Evolutionary conservation across 31 red algal genomes (phyloP).

Genomic region (Asparagopsis taxiformis): DNA sequence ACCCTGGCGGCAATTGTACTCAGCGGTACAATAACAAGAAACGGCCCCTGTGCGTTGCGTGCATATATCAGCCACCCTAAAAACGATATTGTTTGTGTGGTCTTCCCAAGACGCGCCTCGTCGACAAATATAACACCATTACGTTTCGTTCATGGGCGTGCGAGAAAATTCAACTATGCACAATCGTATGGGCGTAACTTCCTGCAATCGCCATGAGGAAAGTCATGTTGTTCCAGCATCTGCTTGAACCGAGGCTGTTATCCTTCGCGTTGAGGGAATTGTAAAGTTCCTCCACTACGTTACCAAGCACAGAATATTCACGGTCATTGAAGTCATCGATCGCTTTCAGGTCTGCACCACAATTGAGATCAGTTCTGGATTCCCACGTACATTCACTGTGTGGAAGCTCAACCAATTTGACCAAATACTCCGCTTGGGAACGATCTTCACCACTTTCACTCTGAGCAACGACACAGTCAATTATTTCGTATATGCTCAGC

Average conservation of each 20-base stretch:
- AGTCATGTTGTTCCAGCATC: conserved; percentile 75
- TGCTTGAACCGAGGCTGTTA: conserved; percentile 64
- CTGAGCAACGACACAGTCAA: conserved; percentile 83
- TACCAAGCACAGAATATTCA: conserved; percentile 48
- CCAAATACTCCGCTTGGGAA: conserved; percentile 72
- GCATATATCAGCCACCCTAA: conserved; percentile 84
- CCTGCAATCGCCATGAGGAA: conserved; percentile 76
- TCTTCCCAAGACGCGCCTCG: conserved; percentile 96
- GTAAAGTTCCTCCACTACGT: conserved; percentile 52
- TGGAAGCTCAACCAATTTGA: conserved; percentile 76
- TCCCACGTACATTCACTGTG: conserved; percentile 92
- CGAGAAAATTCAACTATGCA: conserved; percentile 82
- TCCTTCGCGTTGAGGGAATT: conserved; percentile 86
- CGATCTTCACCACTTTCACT: conserved; percentile 39
- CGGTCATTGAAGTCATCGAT: conserved; percentile 86
- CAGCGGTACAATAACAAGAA: conserved; percentile 95
- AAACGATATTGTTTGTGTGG: conserved; percentile 88
- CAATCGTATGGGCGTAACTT: conserved; percentile 88
- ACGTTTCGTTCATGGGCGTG: conserved; percentile 78
- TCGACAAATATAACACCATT: conserved; percentile 92
- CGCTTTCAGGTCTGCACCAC: conserved; percentile 71
- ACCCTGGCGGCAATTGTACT: conserved; percentile 92
- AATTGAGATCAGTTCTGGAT: conserved; percentile 39
- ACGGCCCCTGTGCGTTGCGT: conserved; percentile 67
- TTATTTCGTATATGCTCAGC: conserved; percentile 43